Evolutionary conservation across 345 rosid species (phyloP).

Genomic region (Hypericum perforatum): DNA sequence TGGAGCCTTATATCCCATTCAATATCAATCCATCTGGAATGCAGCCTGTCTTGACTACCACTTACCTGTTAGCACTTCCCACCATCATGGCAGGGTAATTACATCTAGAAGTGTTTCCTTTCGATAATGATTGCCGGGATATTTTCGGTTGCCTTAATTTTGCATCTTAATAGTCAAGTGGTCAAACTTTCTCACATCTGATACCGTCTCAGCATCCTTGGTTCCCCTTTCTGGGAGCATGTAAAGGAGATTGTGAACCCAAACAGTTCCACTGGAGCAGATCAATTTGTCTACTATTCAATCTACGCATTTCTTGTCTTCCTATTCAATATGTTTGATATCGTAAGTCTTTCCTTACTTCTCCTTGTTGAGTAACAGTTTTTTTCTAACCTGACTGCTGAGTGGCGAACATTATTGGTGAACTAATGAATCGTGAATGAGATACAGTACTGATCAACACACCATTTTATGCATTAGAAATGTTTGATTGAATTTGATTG

Average conservation of each 20-base stretch:
- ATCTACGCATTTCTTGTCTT: slow-evolving; percentile 83
- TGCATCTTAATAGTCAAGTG: neutral
- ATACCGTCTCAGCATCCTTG: slow-evolving; percentile 47
- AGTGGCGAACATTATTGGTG: too few species aligned
- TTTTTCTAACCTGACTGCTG: too few species aligned
- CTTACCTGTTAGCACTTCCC: slow-evolving; percentile 82
- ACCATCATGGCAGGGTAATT: slow-evolving; percentile 84
- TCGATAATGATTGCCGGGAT: neutral
- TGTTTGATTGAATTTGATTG: too few species aligned
- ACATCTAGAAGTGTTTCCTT: neutral
- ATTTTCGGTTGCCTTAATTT: neutral
- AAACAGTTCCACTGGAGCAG: slow-evolving; percentile 73
- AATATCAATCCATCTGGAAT: slow-evolving; percentile 95
- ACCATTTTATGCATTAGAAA: too few species aligned
- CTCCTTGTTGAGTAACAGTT: neutral
- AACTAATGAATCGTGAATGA: too few species aligned
- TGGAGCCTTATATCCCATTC: slow-evolving; percentile 90
- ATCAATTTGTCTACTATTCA: slow-evolving; percentile 84
- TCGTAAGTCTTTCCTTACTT: slow-evolving; percentile 45
- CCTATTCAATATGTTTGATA: slow-evolving; percentile 89
- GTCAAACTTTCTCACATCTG: slow-evolving; percentile 21
- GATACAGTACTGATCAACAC: too few species aligned
- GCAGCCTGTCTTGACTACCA: slow-evolving; percentile 91
- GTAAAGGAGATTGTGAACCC: slow-evolving; percentile 83
- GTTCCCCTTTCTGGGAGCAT: slow-evolving; percentile 70